Evolutionary conservation across 441 rosid genomes (phyloP).

Genomic region (Caryocar brasiliense): DNA sequence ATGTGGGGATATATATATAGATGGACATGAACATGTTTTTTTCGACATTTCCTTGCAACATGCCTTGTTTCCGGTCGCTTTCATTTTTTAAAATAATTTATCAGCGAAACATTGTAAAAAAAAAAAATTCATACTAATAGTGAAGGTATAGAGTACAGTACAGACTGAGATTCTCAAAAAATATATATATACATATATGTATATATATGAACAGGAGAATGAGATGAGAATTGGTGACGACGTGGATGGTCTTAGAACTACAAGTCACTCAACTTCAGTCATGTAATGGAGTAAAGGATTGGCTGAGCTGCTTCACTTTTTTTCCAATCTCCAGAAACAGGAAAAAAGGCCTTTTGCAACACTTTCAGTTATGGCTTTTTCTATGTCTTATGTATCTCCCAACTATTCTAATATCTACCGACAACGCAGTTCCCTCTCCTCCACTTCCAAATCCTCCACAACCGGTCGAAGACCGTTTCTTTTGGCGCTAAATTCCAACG

Average conservation of each 20-base stretch:
- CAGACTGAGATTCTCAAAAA: too few species aligned
- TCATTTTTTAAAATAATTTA: too few species aligned
- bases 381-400: too few species aligned
- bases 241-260: slow-evolving; percentile 21
- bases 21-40: too few species aligned
- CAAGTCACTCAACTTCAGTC: not conserved
- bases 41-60: too few species aligned
- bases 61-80: too few species aligned
- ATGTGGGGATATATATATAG: too few species aligned
- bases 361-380: slow-evolving; percentile 14
- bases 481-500: slow-evolving; percentile 33
- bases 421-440: slow-evolving; percentile 2
- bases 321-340: not conserved
- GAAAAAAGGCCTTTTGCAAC: not conserved
- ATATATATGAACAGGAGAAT: too few species aligned
- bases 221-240: not conserved
- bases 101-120: too few species aligned
- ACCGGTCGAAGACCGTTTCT: slow-evolving; percentile 19
- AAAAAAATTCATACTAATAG: too few species aligned
- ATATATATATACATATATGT: too few species aligned
- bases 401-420: slow-evolving; percentile 2
- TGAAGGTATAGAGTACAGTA: too few species aligned
- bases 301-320: not conserved
- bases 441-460: slow-evolving; percentile 8
- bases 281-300: not conserved